A percentile compares a stretch with the other conserved stretches of the same genome.
phyloP scores from a whole-genome alignment of 139 green algal species.

The Volvox africanus region DNA sequence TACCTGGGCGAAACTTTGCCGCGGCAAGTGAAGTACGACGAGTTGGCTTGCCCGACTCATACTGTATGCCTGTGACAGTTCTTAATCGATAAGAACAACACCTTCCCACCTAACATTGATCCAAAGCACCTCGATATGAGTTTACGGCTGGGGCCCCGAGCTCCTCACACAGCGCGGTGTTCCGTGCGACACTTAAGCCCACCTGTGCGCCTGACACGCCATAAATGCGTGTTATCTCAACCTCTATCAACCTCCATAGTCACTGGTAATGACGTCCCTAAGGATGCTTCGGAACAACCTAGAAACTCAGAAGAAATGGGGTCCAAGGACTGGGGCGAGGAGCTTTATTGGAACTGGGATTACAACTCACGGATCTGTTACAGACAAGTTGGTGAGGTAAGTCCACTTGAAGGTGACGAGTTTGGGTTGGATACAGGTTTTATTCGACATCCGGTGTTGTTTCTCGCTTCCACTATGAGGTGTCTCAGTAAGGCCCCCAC shows the following conservation, averaged over 20 bases:
- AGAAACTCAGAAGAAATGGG: too few species aligned
- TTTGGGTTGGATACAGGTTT: not conserved
- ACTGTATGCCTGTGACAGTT: too few species aligned
- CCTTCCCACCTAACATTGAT: too few species aligned
- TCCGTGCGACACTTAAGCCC: too few species aligned
- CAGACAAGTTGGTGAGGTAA: conserved; percentile 11
- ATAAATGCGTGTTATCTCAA: not conserved
- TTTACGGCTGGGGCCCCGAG: too few species aligned
- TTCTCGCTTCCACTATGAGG: too few species aligned
- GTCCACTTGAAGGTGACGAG: not conserved
- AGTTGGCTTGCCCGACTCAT: too few species aligned
- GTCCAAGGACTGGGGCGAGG: conserved; percentile 13
- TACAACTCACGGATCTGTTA: conserved; percentile 34
- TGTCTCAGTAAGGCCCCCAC: too few species aligned
- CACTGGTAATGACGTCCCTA: not conserved
- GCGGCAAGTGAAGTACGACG: conserved; percentile 11
- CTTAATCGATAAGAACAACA: too few species aligned
- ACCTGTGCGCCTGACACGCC: not conserved
- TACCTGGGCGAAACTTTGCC: not conserved
- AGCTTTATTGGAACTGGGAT: conserved; percentile 27
- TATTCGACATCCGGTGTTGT: not conserved
- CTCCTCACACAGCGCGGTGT: too few species aligned
- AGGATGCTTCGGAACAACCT: not conserved
- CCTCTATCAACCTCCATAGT: not conserved
- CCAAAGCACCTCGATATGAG: too few species aligned